Evolutionary conservation across 805 yeast genomes (phyloP).

Genomic region (Hemisphaericaspora nanyangensis): DNA sequence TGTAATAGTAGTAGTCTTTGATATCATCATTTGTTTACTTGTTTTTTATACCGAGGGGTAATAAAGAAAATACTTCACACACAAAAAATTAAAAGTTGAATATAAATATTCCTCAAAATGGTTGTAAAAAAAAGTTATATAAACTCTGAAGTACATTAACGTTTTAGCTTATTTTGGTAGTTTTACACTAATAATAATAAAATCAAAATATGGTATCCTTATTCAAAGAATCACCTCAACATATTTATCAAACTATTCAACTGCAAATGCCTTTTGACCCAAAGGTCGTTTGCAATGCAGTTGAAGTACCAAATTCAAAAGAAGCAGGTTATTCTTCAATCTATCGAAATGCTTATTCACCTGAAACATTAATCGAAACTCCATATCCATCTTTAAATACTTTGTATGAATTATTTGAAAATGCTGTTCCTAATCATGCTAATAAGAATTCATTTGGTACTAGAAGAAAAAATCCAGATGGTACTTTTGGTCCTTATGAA

Average conservation of each 20-base stretch:
- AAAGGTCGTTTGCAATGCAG: slow-evolving; percentile 6
- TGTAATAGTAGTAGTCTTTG: no score
- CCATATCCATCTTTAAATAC: slow-evolving; percentile 47
- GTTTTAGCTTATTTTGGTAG: no score
- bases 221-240: slow-evolving; percentile 12
- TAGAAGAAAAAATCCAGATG: slow-evolving; percentile 26
- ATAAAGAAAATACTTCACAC: no score
- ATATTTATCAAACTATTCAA: slow-evolving; percentile 10
- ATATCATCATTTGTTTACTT: no score
- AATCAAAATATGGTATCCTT: slow-evolving; percentile 9
- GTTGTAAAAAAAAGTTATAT: no score
- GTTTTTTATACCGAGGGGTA: no score
- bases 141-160: no score
- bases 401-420: slow-evolving; percentile 41
- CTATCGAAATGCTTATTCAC: slow-evolving; percentile 23
- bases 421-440: slow-evolving; percentile 33
- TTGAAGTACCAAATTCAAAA: slow-evolving; percentile 15
- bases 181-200: no score
- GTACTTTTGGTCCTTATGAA: slow-evolving; percentile 28
- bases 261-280: slow-evolving; percentile 11
- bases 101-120: no score
- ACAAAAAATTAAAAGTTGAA: no score
- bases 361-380: slow-evolving; percentile 23
- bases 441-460: slow-evolving; percentile 44
- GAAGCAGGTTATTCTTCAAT: slow-evolving; percentile 24